A percentile compares a stretch with the other conserved stretches of the same genome.
These are phyloP conservation scores for Pisolithus marmoratus DNA, from an alignment of 768 basidiomycete species.

Conservation along the genomic window DNA sequence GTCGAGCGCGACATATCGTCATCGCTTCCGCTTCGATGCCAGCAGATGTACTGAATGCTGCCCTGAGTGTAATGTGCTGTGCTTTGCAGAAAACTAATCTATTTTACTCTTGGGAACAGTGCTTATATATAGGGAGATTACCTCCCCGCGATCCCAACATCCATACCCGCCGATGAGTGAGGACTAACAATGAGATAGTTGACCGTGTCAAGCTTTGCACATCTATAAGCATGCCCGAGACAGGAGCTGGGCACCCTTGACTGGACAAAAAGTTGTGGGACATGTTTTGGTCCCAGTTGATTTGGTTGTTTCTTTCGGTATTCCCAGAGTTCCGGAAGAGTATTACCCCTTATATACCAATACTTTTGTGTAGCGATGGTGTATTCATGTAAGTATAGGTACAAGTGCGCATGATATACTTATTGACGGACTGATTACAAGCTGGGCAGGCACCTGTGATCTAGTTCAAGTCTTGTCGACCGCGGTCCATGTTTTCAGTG, in stretches of 20 bases:
- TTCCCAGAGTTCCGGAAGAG: too few species aligned
- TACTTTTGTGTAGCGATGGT: too few species aligned
- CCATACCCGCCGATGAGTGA: conserved; percentile 8
- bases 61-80: neutral
- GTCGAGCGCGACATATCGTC: too few species aligned
- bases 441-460: too few species aligned
- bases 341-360: too few species aligned
- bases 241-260: neutral
- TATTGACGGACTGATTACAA: neutral
- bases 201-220: neutral
- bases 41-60: too few species aligned
- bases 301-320: too few species aligned
- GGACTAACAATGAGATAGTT: neutral
- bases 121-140: conserved; percentile 50
- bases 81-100: neutral
- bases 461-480: too few species aligned
- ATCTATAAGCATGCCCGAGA: conserved; percentile 4
- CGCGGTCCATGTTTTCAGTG: too few species aligned
- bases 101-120: conserved; percentile 9
- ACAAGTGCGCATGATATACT: neutral
- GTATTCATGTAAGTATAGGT: neutral
- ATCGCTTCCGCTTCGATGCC: too few species aligned
- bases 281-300: too few species aligned
- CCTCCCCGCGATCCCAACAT: conserved; percentile 12
- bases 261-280: too few species aligned